phyloP scores from a whole-genome alignment of 331 rosid species.

The Cydonia oblonga region DNA sequence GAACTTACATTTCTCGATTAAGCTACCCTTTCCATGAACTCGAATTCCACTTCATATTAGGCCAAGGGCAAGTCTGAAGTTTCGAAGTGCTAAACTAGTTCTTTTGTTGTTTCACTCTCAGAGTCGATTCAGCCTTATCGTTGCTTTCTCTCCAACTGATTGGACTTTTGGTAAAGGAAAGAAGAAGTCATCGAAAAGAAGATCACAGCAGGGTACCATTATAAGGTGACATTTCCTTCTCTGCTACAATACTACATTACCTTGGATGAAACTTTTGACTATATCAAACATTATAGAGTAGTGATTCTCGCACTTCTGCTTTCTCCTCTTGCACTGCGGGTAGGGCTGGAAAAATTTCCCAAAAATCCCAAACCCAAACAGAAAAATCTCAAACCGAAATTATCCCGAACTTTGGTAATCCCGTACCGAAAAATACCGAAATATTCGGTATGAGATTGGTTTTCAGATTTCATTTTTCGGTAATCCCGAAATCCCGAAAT shows the following conservation, averaged over 20 bases:
- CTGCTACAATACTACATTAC: not conserved
- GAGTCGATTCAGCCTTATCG: slow-evolving; percentile 71
- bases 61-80: not conserved
- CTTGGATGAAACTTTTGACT: not conserved
- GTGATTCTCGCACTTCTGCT: not conserved
- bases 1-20: not conserved
- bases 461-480: no score
- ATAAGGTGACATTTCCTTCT: slow-evolving; percentile 50
- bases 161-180: slow-evolving; percentile 90
- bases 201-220: slow-evolving; percentile 86
- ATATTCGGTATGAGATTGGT: no score
- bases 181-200: slow-evolving; percentile 82
- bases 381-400: no score
- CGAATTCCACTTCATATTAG: not conserved
- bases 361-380: no score
- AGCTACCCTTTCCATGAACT: not conserved
- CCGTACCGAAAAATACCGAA: no score
- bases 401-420: no score
- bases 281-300: not conserved
- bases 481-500: no score
- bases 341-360: no score
- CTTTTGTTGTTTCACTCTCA: slow-evolving; percentile 17
- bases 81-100: not conserved
- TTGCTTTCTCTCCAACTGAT: slow-evolving; percentile 94
- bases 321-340: slow-evolving; percentile 24